phyloP scores from a whole-genome alignment of 345 rosid genomes.

The Eucalyptus pauciflora region DNA sequence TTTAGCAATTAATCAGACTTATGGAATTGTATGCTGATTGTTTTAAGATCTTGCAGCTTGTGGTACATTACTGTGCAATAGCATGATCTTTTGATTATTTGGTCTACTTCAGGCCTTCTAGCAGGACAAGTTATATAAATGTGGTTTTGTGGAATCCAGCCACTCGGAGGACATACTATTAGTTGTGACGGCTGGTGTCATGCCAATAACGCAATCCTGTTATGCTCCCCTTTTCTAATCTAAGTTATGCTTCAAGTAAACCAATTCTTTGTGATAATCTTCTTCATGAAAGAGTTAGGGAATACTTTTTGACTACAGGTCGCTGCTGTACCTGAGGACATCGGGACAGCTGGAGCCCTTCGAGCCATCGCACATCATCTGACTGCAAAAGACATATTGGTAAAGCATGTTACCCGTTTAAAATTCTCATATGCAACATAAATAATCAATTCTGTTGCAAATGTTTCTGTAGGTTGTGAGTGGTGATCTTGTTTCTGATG shows the following conservation, averaged over 20 bases:
- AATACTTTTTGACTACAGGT: conserved; percentile 32
- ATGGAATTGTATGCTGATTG: neutral
- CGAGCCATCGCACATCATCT: conserved; percentile 81
- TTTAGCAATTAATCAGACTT: neutral
- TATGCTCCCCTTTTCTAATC: neutral
- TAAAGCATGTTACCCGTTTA: conserved; percentile 10
- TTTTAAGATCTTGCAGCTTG: neutral
- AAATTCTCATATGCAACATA: neutral
- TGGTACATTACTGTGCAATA: neutral
- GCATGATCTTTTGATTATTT: neutral
- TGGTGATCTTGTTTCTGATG: conserved; percentile 98
- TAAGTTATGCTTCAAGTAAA: neutral
- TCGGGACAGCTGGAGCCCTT: conserved; percentile 92
- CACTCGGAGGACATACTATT: neutral
- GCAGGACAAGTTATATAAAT: neutral
- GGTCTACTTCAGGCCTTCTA: neutral
- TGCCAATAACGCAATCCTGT: neutral
- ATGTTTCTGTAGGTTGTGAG: conserved; percentile 56
- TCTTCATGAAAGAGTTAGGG: neutral
- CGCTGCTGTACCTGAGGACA: conserved; percentile 86
- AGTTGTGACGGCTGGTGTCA: neutral
- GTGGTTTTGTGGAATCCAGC: neutral
- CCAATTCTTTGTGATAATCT: neutral
- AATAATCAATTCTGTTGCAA: neutral
- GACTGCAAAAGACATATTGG: conserved; percentile 91